Conservation (phyloP, 441 rosid species). For the Aquilaria agallochum region DNA sequence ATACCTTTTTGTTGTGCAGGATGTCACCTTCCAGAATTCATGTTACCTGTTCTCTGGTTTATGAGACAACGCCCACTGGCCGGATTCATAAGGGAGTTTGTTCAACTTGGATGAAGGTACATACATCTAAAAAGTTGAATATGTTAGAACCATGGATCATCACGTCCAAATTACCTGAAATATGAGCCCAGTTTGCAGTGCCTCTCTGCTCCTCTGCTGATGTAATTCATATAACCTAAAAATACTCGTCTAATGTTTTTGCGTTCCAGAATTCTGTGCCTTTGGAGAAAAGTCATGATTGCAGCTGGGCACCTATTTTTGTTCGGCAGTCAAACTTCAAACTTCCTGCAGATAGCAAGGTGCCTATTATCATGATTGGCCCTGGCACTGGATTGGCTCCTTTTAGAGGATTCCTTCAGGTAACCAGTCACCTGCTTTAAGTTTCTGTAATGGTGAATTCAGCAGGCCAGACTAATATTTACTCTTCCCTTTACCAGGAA, state of each 20-base stretch:
- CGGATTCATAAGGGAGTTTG: conserved; percentile 93
- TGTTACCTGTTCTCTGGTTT: conserved; percentile 93
- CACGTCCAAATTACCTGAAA: too few relatives aligned
- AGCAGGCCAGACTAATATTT: background rate
- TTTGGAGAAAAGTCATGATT: conserved; percentile 50
- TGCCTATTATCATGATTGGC: conserved; percentile 94
- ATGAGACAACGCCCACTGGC: conserved; percentile 79
- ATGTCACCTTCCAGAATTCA: conserved; percentile 78
- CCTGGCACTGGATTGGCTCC: conserved; percentile 99
- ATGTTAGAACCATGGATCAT: too few relatives aligned
- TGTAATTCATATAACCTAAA: too few relatives aligned
- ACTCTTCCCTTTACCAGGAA: conserved; percentile 39
- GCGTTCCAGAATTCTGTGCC: conserved; percentile 64
- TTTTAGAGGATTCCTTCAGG: conserved; percentile 98
- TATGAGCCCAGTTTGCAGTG: too few relatives aligned
- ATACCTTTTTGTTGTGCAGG: conserved; percentile 36
- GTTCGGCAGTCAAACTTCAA: conserved; percentile 92
- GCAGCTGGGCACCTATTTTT: conserved; percentile 84
- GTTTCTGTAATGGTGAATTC: background rate
- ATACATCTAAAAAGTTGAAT: background rate
- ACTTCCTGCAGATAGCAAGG: conserved; percentile 73
- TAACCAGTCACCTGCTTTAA: conserved; percentile 9
- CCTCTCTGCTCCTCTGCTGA: too few relatives aligned
- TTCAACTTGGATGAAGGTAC: conserved; percentile 99
- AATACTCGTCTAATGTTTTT: background rate